These are phyloP conservation scores for Oidium heveae DNA, from an alignment of 2,329 filamentous ascomycete genomes.

Conservation along the genomic window DNA sequence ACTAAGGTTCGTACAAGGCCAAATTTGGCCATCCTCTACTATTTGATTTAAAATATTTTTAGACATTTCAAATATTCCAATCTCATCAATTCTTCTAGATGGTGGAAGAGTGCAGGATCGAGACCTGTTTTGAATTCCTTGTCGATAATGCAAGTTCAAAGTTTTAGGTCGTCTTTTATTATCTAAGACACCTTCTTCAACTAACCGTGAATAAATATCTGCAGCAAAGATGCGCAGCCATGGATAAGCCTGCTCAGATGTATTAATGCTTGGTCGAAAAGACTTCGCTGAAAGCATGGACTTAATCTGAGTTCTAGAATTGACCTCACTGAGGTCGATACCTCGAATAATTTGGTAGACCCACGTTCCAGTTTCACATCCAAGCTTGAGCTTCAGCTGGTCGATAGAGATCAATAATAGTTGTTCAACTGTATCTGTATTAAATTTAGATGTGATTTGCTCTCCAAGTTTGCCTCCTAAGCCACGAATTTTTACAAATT, in stretches of 20 bases:
- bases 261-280: conserved; percentile 64
- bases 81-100: conserved; percentile 48
- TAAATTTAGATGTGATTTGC: conserved; percentile 56
- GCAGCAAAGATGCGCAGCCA: conserved; percentile 84
- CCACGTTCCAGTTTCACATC: conserved; percentile 68
- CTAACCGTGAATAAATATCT: conserved; percentile 70
- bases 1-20: conserved; percentile 81
- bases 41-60: conserved; percentile 57
- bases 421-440: conserved; percentile 55
- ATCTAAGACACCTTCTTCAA: conserved; percentile 76
- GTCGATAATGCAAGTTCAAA: conserved; percentile 61
- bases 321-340: conserved; percentile 70
- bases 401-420: conserved; percentile 48
- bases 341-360: conserved; percentile 67
- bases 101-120: conserved; percentile 53
- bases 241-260: conserved; percentile 47
- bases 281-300: conserved; percentile 95
- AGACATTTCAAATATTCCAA: conserved; percentile 46
- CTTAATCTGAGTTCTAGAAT: conserved; percentile 76
- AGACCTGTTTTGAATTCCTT: conserved; percentile 47
- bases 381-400: conserved; percentile 51
- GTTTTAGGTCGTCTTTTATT: conserved; percentile 68
- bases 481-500: conserved; percentile 85
- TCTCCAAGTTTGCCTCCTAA: conserved; percentile 89
- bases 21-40: conserved; percentile 50